Conservation (phyloP, 176 grass and related monocot species). For the Musa beccarii region DNA sequence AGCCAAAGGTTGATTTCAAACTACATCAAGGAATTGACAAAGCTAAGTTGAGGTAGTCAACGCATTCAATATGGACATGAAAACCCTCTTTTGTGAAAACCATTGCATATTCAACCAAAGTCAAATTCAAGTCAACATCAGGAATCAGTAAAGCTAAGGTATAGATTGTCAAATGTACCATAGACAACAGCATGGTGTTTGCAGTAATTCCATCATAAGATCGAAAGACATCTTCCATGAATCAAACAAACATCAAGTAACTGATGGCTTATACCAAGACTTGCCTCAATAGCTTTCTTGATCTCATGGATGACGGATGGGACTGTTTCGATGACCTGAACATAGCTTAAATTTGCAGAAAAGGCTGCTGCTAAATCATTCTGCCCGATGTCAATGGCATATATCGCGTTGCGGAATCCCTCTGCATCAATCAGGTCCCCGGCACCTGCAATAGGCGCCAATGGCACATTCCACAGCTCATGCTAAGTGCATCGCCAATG, state of each 20-base stretch:
- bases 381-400: slow-evolving; percentile 78
- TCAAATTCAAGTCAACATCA: no score
- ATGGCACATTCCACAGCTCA: neutral
- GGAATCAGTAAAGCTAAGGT: no score
- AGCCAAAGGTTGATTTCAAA: no score
- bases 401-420: slow-evolving; percentile 51
- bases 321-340: slow-evolving; percentile 41
- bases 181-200: neutral
- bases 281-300: slow-evolving; percentile 52
- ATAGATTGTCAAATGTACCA: no score
- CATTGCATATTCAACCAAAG: no score
- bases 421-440: slow-evolving; percentile 22
- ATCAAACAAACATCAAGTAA: neutral
- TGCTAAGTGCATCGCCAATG: no score
- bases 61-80: no score
- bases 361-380: slow-evolving; percentile 60
- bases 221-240: neutral
- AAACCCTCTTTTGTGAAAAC: no score
- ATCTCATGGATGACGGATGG: slow-evolving; percentile 52
- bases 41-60: no score
- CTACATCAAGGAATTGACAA: no score
- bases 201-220: neutral
- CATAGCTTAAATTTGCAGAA: slow-evolving; percentile 29
- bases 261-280: neutral
- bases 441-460: slow-evolving; percentile 26